Conservation (phyloP, 2,329 filamentous ascomycete species). For the Pseudopyricularia javanii region DNA sequence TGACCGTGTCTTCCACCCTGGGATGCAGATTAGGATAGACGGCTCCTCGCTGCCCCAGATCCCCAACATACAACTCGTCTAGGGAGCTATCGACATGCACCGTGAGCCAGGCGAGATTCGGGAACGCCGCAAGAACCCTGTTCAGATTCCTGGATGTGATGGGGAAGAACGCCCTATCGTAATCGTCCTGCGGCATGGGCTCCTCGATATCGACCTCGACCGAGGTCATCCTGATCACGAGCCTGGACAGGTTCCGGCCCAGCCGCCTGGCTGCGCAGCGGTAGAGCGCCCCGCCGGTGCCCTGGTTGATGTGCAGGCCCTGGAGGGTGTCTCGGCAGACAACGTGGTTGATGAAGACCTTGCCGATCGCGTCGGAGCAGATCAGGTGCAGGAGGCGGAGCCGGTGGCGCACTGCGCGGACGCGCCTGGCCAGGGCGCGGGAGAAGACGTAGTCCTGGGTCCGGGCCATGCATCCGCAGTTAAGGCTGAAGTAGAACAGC, state of each 20-base stretch:
- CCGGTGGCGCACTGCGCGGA: background rate
- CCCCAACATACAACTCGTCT: background rate
- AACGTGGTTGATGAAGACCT: background rate
- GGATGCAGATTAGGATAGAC: background rate
- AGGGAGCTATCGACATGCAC: background rate
- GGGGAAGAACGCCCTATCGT: background rate
- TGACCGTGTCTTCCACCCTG: background rate
- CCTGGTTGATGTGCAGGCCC: background rate
- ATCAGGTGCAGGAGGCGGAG: background rate
- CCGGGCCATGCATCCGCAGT: background rate
- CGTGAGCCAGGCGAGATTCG: background rate
- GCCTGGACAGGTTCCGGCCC: background rate
- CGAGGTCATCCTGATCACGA: background rate
- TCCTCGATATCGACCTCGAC: background rate
- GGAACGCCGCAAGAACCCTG: background rate
- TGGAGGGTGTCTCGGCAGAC: background rate
- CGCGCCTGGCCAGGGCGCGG: too few relatives aligned
- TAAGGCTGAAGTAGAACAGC: background rate
- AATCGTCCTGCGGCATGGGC: background rate
- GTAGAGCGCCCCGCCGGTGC: background rate
- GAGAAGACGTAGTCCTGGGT: background rate
- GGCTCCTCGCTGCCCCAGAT: background rate
- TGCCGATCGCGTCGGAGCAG: background rate
- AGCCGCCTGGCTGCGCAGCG: background rate
- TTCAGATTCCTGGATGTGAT: background rate